These are phyloP conservation scores for Fusarium cicatricum DNA, from an alignment of 2,329 filamentous ascomycete species.

Conservation along the genomic window DNA sequence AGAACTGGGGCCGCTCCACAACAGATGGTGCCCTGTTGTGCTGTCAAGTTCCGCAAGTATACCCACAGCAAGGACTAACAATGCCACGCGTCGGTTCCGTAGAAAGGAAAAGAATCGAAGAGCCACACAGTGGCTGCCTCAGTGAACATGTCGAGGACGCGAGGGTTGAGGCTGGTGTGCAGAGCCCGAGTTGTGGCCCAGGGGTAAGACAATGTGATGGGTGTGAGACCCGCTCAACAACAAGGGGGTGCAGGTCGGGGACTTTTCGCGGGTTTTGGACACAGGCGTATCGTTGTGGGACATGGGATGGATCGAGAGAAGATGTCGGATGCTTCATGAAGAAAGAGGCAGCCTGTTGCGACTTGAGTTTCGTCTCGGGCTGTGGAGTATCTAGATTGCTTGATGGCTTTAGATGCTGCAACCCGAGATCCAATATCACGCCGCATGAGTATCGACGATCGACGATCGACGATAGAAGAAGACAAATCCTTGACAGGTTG, in stretches of 20 bases:
- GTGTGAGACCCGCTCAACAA: conserved; percentile 11
- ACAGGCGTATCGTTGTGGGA: conserved; percentile 25
- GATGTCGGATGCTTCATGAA: conserved; percentile 16
- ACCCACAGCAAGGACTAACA: neutral
- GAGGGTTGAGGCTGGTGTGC: neutral
- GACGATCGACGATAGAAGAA: neutral
- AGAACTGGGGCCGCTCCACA: conserved; percentile 25
- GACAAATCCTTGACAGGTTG: neutral
- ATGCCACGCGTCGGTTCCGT: conserved; percentile 22
- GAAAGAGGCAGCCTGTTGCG: conserved; percentile 30
- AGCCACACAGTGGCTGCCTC: neutral
- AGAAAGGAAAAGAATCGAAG: neutral
- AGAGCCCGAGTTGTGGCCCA: conserved; percentile 18
- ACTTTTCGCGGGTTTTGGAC: conserved; percentile 31
- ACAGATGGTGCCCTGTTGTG: conserved; percentile 26
- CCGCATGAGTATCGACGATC: conserved; percentile 7
- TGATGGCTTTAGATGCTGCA: neutral
- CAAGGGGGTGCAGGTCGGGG: conserved; percentile 24
- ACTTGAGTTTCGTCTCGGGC: neutral
- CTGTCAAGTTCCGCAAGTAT: neutral
- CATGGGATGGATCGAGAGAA: conserved; percentile 36
- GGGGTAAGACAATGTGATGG: conserved; percentile 17
- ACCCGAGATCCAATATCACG: conserved; percentile 2
- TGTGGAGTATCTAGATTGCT: neutral
- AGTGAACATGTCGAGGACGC: neutral